Conservation (phyloP, 78 protist genomes). For the Cavenderia fasciculata region DNA sequence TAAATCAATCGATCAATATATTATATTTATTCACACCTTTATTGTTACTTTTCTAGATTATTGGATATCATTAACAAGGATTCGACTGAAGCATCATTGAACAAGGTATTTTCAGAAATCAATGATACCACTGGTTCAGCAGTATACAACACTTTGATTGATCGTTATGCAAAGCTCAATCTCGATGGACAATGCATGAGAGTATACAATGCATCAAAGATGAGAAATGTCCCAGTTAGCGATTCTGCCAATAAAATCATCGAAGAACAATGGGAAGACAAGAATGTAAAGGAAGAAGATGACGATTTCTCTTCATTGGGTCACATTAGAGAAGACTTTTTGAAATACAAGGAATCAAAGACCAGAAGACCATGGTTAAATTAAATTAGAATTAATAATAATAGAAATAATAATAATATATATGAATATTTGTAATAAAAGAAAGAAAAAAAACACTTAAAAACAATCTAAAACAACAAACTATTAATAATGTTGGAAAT, state of each 20-base stretch:
- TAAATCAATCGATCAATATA: too few relatives aligned
- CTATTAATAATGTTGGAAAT: too few relatives aligned
- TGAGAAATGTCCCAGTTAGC: neutral
- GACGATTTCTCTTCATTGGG: slow-evolving; percentile 19
- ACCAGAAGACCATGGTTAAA: slow-evolving; percentile 76
- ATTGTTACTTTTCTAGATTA: too few relatives aligned
- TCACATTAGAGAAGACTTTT: slow-evolving; percentile 16
- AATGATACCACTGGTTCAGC: neutral
- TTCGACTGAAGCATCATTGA: slow-evolving; percentile 8
- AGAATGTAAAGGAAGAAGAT: slow-evolving; percentile 19
- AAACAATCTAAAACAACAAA: too few relatives aligned
- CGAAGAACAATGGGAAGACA: slow-evolving; percentile 9
- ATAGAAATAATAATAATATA: too few relatives aligned
- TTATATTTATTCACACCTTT: too few relatives aligned
- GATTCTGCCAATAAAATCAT: neutral
- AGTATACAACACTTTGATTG: slow-evolving; percentile 5
- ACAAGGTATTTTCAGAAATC: neutral
- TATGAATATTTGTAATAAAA: too few relatives aligned
- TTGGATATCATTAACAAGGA: too few relatives aligned
- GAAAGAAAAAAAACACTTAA: too few relatives aligned
- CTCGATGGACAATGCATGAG: neutral
- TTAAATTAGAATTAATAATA: neutral
- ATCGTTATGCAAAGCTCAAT: neutral
- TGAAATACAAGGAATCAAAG: slow-evolving; percentile 26
- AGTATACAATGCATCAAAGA: neutral